These are phyloP conservation scores for Leucosporidium scottii DNA, from an alignment of 768 basidiomycete genomes.

Conservation along the genomic window DNA sequence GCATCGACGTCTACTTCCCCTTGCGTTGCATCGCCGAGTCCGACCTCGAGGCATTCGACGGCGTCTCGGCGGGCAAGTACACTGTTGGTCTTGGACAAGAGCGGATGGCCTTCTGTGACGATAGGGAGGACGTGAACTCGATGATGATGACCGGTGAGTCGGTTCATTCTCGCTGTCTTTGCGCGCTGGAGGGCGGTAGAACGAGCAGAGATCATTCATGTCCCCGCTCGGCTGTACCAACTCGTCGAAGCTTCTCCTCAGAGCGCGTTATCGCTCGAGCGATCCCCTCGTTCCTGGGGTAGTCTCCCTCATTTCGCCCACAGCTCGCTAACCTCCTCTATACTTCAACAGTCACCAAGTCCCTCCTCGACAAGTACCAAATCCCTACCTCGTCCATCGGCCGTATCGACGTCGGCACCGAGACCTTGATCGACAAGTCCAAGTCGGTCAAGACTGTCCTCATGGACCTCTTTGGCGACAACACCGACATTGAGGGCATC, in stretches of 20 bases:
- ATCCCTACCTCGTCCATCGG: conserved; percentile 95
- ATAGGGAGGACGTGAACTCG: conserved; percentile 98
- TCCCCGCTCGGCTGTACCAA: no score
- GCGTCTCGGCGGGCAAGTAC: conserved; percentile 91
- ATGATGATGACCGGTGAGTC: conserved; percentile 82
- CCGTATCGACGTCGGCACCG: conserved; percentile 95
- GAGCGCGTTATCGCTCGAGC: no score
- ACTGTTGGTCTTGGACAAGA: conserved; percentile 97
- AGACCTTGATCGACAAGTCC: conserved; percentile 99
- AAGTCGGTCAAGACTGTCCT: conserved; percentile 97
- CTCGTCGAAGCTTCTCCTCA: no score
- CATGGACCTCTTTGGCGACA: conserved; percentile 95
- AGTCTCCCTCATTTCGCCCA: background rate
- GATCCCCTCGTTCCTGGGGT: conserved; percentile 18
- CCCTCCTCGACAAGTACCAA: conserved; percentile 86
- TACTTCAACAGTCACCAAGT: conserved; percentile 61
- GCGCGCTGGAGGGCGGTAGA: background rate
- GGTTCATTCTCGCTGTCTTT: background rate
- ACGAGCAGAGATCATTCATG: no score
- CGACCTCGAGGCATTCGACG: conserved; percentile 88
- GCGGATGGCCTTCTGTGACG: conserved; percentile 98
- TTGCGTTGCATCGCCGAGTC: conserved; percentile 86
- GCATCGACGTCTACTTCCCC: conserved; percentile 86
- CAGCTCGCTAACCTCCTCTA: background rate
- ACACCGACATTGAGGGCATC: conserved; percentile 96